Conservation (phyloP, 805 yeast species). For the Maudiozyma serrabonitensis region DNA sequence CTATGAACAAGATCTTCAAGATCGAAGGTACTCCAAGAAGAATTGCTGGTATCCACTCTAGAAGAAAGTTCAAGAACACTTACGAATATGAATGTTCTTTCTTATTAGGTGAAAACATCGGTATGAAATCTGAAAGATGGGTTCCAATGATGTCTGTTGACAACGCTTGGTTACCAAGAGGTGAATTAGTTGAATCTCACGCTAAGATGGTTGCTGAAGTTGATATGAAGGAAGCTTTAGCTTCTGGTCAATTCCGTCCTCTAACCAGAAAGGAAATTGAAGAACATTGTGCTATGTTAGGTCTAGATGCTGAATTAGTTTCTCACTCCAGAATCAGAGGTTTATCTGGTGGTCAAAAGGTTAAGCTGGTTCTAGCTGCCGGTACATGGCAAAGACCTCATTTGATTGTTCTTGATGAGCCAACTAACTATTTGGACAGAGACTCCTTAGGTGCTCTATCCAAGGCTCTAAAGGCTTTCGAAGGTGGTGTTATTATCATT, state of each 20-base stretch:
- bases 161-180: conserved; percentile 99
- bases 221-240: conserved; percentile 99
- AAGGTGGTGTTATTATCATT: conserved; percentile 99
- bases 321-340: conserved; percentile 99
- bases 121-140: conserved; percentile 99
- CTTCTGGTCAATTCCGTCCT: conserved; percentile 99
- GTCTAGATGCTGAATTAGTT: conserved; percentile 97
- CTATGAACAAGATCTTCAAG: conserved; percentile 99
- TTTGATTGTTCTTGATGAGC: conserved; percentile 98
- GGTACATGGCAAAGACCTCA: conserved; percentile 99
- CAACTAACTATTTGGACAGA: conserved; percentile 98
- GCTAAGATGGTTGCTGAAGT: conserved; percentile 99
- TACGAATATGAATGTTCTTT: conserved; percentile 99
- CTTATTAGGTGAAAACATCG: conserved; percentile 95
- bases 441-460: conserved; percentile 99
- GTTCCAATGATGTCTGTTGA: conserved; percentile 99
- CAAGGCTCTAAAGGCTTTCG: conserved; percentile 96
- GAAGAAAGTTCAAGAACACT: conserved; percentile 99
- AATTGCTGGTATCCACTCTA: conserved; percentile 84
- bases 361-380: conserved; percentile 98
- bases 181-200: conserved; percentile 94
- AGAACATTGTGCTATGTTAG: conserved; percentile 96
- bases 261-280: conserved; percentile 99
- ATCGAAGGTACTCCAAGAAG: conserved; percentile 98
- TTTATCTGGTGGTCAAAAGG: conserved; percentile 99